phyloP scores from a whole-genome alignment of 1,284 basidiomycete species.

The Irpex lacteus region DNA sequence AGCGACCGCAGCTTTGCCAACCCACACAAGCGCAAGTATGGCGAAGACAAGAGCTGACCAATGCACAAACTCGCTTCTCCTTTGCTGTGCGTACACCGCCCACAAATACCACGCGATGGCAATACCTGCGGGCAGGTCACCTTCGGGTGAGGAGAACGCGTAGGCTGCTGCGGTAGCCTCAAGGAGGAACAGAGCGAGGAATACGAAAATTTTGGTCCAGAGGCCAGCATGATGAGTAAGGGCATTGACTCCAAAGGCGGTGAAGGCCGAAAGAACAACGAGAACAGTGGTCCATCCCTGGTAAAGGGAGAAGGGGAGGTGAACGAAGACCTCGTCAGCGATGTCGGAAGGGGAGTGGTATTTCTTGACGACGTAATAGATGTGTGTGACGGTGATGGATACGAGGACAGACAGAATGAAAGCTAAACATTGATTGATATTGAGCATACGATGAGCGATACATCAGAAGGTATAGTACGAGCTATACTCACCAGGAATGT shows the following conservation, averaged over 20 bases:
- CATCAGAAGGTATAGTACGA: background rate
- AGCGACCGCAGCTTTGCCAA: conserved; percentile 70
- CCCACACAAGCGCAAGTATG: conserved; percentile 81
- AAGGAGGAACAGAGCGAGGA: conserved; percentile 90
- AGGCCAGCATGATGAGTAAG: conserved; percentile 66
- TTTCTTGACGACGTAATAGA: conserved; percentile 92
- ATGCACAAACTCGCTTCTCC: conserved; percentile 65
- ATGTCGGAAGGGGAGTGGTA: conserved; percentile 63
- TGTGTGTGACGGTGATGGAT: conserved; percentile 80
- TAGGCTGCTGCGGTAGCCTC: conserved; percentile 91
- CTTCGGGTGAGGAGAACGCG: conserved; percentile 85
- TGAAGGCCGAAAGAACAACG: conserved; percentile 84
- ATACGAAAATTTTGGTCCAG: conserved; percentile 93
- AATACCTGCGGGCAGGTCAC: conserved; percentile 87
- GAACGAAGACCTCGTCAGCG: conserved; percentile 77
- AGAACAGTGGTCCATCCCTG: conserved; percentile 95
- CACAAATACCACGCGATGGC: conserved; percentile 84
- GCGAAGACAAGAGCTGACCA: conserved; percentile 88
- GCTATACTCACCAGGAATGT: conserved; percentile 63
- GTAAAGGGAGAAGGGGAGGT: conserved; percentile 89
- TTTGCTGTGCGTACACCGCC: conserved; percentile 79
- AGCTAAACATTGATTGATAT: conserved; percentile 36
- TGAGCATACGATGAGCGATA: background rate
- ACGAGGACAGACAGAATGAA: conserved; percentile 88
- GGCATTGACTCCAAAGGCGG: conserved; percentile 87